Evolutionary conservation across 495 filamentous ascomycete species (phyloP), one percentile per base, ranked within the genome.

Genomic region (Penicillium mononematosum): DNA sequence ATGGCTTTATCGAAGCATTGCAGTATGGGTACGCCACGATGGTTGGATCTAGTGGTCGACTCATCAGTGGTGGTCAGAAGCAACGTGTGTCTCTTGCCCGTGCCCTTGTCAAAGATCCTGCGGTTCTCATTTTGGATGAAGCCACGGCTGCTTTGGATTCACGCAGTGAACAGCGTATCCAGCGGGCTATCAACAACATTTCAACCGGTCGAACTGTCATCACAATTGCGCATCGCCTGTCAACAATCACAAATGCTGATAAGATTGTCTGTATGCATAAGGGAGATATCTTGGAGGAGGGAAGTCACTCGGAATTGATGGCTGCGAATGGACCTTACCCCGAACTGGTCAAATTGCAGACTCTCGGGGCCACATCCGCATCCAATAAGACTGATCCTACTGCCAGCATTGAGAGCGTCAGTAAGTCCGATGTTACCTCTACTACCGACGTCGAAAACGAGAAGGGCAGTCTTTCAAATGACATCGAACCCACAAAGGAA

Each of bases 91-190:
- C 88, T 10, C 84, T 92, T 50, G 88, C 88, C 1, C 76, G 88
- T 20, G 85, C 84, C 24, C 83, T 91, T 29, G 80, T 95, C 52
- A 88, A 89, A 63, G 79, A 89, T 46, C 90, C 91, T 0, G 83
- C 83, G n/a, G 86, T 96, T 54, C 73, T 96, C 5, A 86, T 96
- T 32, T 73, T 96, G 7, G 90, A 95, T 63, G 91, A 96, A 69
- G 90, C 91, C 17, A 94, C 90, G 1, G 84, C 68, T 7, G 76
- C 75, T 32, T 44, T 84, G 2, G 82, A 84, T 64, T 82, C 82
- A 4, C 63, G 72, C 42, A 82, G 73, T 45, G 82, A 85, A 59
- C 75, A 69, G 41, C 74, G 75, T 22, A 83, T 84, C 50, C 82
- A 81, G 60, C 59, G 58, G 5, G 78, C 81, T 16, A 75, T 85